Evolutionary conservation across 129 eudicot species (phyloP).

Genomic region (Lactuca saligna): DNA sequence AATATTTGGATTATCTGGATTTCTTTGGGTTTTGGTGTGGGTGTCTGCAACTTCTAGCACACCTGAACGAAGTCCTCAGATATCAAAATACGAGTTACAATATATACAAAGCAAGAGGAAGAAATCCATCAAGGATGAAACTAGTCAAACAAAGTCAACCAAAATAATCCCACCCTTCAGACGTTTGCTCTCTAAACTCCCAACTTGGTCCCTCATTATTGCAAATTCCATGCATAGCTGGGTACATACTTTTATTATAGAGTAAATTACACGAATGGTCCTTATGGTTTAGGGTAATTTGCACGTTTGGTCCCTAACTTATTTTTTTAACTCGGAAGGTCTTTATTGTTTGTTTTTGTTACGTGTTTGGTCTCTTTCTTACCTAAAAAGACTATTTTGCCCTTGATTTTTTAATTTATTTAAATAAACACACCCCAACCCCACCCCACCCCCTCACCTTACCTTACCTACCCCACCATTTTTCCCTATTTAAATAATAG

Average conservation of each 20-base stretch:
- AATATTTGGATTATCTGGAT: constrained; percentile 88
- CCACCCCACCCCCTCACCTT: too few relatives aligned
- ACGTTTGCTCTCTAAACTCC: constrained; percentile 80
- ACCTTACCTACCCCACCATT: too few relatives aligned
- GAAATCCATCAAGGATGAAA: constrained; percentile 36
- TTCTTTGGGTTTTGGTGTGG: constrained; percentile 94
- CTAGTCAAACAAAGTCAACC: constrained; percentile 33
- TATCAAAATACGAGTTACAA: constrained; percentile 67
- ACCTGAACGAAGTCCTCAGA: constrained; percentile 77
- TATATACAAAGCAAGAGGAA: constrained; percentile 58
- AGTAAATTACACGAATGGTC: too few relatives aligned
- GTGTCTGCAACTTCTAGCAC: constrained; percentile 90
- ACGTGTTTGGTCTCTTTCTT: too few relatives aligned
- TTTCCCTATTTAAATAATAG: too few relatives aligned
- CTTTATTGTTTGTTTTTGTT: too few relatives aligned
- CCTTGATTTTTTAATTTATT: too few relatives aligned
- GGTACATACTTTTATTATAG: constrained; percentile 39
- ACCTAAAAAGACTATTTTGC: too few relatives aligned
- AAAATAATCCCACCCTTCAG: constrained; percentile 83
- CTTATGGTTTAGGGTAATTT: too few relatives aligned
- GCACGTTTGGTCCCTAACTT: too few relatives aligned
- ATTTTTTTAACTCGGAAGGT: too few relatives aligned
- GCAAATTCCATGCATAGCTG: constrained; percentile 99
- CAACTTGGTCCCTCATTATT: constrained; percentile 91
- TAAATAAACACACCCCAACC: too few relatives aligned